Evolutionary conservation across 768 basidiomycete genomes (phyloP).

Genomic region (Rhizopogon vinicolor): DNA sequence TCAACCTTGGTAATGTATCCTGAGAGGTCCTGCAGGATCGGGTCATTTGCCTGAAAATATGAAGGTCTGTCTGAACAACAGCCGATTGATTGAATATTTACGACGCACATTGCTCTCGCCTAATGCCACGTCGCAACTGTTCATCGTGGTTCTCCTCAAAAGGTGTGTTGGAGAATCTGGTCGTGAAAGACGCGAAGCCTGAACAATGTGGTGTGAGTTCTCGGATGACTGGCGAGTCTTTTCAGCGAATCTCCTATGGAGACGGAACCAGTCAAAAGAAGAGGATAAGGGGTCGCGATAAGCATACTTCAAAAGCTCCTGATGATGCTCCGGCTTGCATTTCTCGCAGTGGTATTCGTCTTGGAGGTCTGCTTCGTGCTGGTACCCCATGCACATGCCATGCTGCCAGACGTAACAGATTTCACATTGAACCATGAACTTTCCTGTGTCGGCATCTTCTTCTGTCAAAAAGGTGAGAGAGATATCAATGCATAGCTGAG

Average conservation of each 20-base stretch:
- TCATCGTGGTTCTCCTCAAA: constrained; percentile 92
- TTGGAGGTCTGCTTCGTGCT: constrained; percentile 67
- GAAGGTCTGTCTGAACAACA: too few relatives aligned
- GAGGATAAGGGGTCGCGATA: constrained; percentile 11
- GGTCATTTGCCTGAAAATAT: too few relatives aligned
- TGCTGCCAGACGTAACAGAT: constrained; percentile 98
- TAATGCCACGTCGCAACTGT: constrained; percentile 90
- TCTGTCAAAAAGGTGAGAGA: constrained; percentile 39
- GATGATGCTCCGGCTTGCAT: constrained; percentile 84
- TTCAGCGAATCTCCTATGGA: constrained; percentile 54
- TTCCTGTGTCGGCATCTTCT: constrained; percentile 78
- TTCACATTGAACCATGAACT: constrained; percentile 98
- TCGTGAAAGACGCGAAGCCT: constrained; percentile 56
- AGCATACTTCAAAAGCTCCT: constrained; percentile 75
- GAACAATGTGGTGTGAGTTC: constrained; percentile 49
- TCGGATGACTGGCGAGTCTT: constrained; percentile 60
- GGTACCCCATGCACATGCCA: constrained; percentile 92
- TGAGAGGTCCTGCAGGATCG: too few relatives aligned
- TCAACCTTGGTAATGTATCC: too few relatives aligned
- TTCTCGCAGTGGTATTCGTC: constrained; percentile 92
- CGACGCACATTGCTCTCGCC: constrained; percentile 55
- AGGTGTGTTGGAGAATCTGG: constrained; percentile 64
- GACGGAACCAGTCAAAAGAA: constrained; percentile 12
- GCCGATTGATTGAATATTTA: too few relatives aligned
- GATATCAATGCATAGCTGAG: constrained; percentile 4